Evolutionary conservation across 2,329 filamentous ascomycete species (phyloP).

Genomic region (Incumbomyces delicatus): DNA sequence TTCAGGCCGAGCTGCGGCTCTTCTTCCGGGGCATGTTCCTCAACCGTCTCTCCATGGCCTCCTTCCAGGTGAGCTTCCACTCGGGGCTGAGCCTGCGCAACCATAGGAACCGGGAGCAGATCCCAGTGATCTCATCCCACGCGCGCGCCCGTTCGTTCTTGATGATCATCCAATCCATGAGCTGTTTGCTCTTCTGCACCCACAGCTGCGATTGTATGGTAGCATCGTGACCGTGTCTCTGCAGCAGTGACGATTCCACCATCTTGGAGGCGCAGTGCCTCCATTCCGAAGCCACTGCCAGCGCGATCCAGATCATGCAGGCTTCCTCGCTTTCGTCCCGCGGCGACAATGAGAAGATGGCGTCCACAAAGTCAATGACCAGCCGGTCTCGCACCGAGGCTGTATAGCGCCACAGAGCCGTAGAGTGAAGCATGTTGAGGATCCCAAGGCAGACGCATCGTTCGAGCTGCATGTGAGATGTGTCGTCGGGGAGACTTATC

Average conservation of each 20-base stretch:
- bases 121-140: neutral
- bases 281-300: constrained; percentile 4
- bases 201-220: neutral
- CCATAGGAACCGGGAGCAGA: neutral
- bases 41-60: constrained; percentile 1
- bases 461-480: constrained; percentile 4
- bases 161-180: constrained; percentile 3
- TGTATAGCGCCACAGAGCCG: neutral
- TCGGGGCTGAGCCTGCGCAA: neutral
- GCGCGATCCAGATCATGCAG: constrained; percentile 1
- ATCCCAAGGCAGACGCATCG: neutral
- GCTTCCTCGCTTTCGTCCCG: constrained; percentile 1
- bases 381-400: neutral
- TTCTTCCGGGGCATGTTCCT: constrained; percentile 5
- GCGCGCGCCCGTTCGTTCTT: neutral
- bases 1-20: neutral
- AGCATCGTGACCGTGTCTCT: neutral
- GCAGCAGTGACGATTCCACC: neutral
- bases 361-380: neutral
- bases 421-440: constrained; percentile 2
- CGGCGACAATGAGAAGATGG: neutral
- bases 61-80: constrained; percentile 2
- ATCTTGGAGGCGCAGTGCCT: neutral
- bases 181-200: constrained; percentile 3
- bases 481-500: constrained; percentile 1